Percentiles rank a stretch among this genome's conserved stretches.
Conservation (phyloP, 2,329 filamentous ascomycete species). For the Clonostachys byssicola region DNA sequence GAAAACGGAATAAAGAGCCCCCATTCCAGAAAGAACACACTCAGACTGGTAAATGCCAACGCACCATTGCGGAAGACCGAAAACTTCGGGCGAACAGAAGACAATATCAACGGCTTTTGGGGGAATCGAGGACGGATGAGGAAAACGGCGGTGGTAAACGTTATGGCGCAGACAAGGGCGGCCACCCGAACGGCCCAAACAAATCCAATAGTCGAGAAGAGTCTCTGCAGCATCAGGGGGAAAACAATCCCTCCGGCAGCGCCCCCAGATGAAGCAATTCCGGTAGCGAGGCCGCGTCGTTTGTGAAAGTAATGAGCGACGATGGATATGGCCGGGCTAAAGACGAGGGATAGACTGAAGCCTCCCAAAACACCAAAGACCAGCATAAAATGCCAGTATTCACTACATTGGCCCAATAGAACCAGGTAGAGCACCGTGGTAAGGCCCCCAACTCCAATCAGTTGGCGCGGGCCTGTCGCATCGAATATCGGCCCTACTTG, state of each 20-base stretch:
- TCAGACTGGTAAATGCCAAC: constrained; percentile 6
- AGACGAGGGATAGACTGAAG: background rate
- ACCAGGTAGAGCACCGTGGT: constrained; percentile 2
- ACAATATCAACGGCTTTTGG: background rate
- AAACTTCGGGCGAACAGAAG: background rate
- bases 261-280: constrained; percentile 46
- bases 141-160: background rate
- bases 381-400: constrained; percentile 1
- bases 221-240: constrained; percentile 3
- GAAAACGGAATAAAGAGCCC: constrained; percentile 52
- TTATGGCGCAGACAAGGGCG: constrained; percentile 1
- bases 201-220: constrained; percentile 1
- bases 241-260: constrained; percentile 42
- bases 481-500: constrained; percentile 4
- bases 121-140: constrained; percentile 1
- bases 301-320: constrained; percentile 50
- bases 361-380: constrained; percentile 5
- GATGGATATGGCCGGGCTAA: constrained; percentile 13
- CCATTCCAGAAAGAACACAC: constrained; percentile 21
- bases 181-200: background rate
- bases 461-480: background rate
- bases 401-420: background rate
- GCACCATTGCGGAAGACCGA: background rate
- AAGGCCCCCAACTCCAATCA: background rate
- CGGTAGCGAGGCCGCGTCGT: constrained; percentile 51